Base-by-base conservation (phyloP, 176 grass and related monocot species). In the Oryza meridionalis region DNA sequence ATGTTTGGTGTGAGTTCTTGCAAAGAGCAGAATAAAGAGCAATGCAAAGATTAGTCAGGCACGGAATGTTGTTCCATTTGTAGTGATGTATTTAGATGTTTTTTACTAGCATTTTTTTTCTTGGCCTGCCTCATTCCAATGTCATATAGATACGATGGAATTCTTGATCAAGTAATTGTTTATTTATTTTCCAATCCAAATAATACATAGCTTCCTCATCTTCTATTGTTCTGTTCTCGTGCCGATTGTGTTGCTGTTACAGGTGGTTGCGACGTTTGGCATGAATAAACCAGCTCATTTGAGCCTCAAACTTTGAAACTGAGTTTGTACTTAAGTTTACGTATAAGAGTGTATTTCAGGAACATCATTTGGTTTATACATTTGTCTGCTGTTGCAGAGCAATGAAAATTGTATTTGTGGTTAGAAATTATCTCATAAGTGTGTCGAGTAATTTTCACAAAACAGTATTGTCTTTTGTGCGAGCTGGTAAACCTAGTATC, bases 81-180 rank as follows among this genome's bases (percentile, higher is more conserved):
- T 69, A 76, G 46, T 65, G 47, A 61, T 86, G 78, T 87, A 87
- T 76, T 69, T 86, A 81, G 69, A 32, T 86, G 59, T 74, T 9
- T 43, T 68, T 76, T 75, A 45, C 77, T 59, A 58, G 58, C 19
- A 62, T 68, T 74, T 69, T 86, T 75, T 81, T 22, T n/a, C 55
- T 74, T 81, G 47, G 62, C 78, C 35, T 69, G 10, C 43, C 11
- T 75, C 61, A 44, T 62, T 66, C 65, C 50, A 7, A 47, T 59
- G 64, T 21, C 42, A 37, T 49, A 85, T 24, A 25, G 47, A 79
- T 79, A 73, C 85, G 50, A 31, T 33, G 33, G 11, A 53, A 80
- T 55, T 68, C 24, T 47, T 69, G 62, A 33, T 67, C 58, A 81
- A 75, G 46, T 59, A 58, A 69, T 76, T 69, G 35, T 75, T 67